Evolutionary conservation across 2,329 filamentous ascomycete species (phyloP), one percentile per base, ranked within the genome.

Genomic region (Fusarium poae): DNA sequence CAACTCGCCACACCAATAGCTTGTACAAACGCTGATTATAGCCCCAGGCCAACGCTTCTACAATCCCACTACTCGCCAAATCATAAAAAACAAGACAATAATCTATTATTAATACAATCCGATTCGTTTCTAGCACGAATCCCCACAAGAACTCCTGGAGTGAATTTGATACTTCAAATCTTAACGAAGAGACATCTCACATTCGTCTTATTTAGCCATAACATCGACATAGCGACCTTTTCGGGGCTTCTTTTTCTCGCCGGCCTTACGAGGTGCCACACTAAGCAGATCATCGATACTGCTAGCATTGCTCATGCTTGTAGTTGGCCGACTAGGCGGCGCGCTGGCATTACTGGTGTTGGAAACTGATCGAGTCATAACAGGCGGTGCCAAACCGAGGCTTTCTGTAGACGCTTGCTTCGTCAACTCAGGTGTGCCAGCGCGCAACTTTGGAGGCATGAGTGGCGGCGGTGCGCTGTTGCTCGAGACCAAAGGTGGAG

Each of bases 151-250:
- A 72, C 72, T 57, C 70, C 72, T 50, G 45, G 37, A 20, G 55
- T 54, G 43, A 54, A 55, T 46, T 32, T 45, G 29, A 20, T 35
- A 39, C 44, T 59, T 45, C 67, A 59, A 61, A 65, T 23, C 40
- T 45, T 64, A 51, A 50, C 37, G 30, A 50, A 25, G 9, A 27
- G 25, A 21, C n/a, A 45, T 25, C 46, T 49, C 57, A 44, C 37
- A 56, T 43, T 54, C 46, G 54, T 45, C 51, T 72, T 80, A 86
- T 75, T 92, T 90, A 12, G 91, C 92, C 94, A 98, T 97, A 63
- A 99, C 93, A 85, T 99, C 96, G 30, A 99, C 90, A 83, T 99
- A 99, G 29, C 94, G 85, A 30, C 93, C 89, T 84, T 94, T 97
- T 83, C 93, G 93, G 74, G 87, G 84, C 78, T 91, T 93, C 78